Percentiles rank a stretch among this genome's conserved stretches.
Conservation (phyloP, 768 basidiomycete species). For the Russula griseocarnosa region DNA sequence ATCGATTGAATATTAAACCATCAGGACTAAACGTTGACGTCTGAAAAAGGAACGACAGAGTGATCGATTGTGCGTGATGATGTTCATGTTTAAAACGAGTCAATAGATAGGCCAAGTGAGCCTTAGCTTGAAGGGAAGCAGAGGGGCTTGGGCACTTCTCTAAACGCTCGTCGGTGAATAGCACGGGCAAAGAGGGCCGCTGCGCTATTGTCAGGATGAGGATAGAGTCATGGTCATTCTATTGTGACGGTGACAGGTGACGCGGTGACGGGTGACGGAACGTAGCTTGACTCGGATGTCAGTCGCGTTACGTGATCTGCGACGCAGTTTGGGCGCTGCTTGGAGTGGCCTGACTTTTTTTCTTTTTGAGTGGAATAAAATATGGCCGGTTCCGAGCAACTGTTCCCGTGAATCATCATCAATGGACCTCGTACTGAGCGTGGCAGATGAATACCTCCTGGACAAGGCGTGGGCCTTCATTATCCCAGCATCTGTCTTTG, state of each 20-base stretch:
- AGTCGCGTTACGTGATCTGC: background rate
- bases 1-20: background rate
- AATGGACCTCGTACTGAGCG: conserved; percentile 82
- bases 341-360: conserved; percentile 12
- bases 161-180: too few relatives aligned
- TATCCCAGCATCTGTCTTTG: conserved; percentile 50
- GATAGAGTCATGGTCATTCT: too few relatives aligned
- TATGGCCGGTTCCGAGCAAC: background rate
- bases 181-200: too few relatives aligned
- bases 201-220: too few relatives aligned
- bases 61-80: too few relatives aligned
- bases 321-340: background rate
- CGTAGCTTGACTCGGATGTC: background rate
- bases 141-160: too few relatives aligned
- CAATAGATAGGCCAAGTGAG: too few relatives aligned
- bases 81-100: too few relatives aligned
- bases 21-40: background rate
- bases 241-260: too few relatives aligned
- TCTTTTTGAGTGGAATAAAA: background rate
- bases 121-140: too few relatives aligned
- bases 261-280: too few relatives aligned
- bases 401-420: background rate
- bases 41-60: too few relatives aligned
- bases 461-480: conserved; percentile 77
- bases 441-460: conserved; percentile 67